Evolutionary conservation across 352 stramenopile species (phyloP).

Genomic region (Phytophthora aleatoria): DNA sequence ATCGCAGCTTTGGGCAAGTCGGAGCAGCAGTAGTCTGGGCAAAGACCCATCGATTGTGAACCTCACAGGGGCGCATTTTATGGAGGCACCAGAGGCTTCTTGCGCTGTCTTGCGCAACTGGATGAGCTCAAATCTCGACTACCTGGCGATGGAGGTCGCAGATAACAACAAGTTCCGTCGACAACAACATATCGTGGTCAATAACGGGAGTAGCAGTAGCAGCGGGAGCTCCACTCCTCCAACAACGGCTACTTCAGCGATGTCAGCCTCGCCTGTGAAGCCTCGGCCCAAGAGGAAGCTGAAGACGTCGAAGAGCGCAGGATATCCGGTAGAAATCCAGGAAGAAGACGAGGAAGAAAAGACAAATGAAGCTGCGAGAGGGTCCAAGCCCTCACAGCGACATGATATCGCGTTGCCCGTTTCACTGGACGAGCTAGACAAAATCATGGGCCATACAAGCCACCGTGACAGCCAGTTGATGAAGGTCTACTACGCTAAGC

Average conservation of each 20-base stretch:
- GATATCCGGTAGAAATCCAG: constrained; percentile 36
- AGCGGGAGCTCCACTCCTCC: constrained; percentile 29
- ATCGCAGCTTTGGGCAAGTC: constrained; percentile 62
- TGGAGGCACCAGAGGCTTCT: constrained; percentile 50
- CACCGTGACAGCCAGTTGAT: constrained; percentile 77
- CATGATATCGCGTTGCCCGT: constrained; percentile 33
- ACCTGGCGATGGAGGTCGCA: constrained; percentile 52
- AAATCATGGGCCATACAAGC: constrained; percentile 59
- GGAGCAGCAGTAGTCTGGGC: constrained; percentile 38
- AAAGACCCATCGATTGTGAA: constrained; percentile 48
- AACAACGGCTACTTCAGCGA: constrained; percentile 25
- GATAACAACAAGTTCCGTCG: constrained; percentile 59
- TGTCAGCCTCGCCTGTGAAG: constrained; percentile 32
- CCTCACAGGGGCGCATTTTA: constrained; percentile 37
- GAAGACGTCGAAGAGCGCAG: constrained; percentile 52
- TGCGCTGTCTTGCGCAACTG: constrained; percentile 55
- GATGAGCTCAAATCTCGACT: constrained; percentile 55
- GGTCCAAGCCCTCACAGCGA: constrained; percentile 22
- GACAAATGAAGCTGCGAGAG: constrained; percentile 14
- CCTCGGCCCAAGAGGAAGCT: constrained; percentile 48
- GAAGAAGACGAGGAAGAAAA: constrained; percentile 41
- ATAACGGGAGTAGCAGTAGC: constrained; percentile 33
- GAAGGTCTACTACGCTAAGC: constrained; percentile 73
- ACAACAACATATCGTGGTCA: constrained; percentile 42
- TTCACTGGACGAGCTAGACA: constrained; percentile 55